phyloP scores from a whole-genome alignment of 2,329 filamentous ascomycete genomes.

The Pyricularia grisea region DNA sequence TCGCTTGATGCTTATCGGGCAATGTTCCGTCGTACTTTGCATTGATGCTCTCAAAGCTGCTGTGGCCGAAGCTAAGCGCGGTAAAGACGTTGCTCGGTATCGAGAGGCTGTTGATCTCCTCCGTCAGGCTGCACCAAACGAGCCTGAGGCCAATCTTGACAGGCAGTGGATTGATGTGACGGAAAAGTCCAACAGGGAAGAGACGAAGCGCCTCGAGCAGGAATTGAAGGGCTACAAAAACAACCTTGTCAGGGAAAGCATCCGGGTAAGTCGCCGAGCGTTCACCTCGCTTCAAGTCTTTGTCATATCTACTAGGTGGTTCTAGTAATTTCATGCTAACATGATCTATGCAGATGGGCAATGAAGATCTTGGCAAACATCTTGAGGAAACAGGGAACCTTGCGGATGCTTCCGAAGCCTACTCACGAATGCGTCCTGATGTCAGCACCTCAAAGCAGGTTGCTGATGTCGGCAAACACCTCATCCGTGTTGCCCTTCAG shows the following conservation, averaged over 20 bases:
- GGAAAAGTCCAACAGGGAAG: constrained; percentile 55
- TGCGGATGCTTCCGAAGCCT: constrained; percentile 63
- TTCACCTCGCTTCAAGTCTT: background rate
- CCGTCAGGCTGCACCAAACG: constrained; percentile 50
- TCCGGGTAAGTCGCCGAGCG: constrained; percentile 51
- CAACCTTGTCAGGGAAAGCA: constrained; percentile 95
- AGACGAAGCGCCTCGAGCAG: constrained; percentile 67
- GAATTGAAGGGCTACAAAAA: constrained; percentile 93
- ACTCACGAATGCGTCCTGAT: constrained; percentile 80
- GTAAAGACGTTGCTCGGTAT: constrained; percentile 66
- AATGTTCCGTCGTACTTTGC: constrained; percentile 64
- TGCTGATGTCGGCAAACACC: constrained; percentile 68
- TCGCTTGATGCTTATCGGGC: constrained; percentile 74
- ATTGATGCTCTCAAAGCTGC: constrained; percentile 75
- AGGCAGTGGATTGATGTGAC: constrained; percentile 64
- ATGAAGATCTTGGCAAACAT: constrained; percentile 84
- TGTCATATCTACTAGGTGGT: background rate
- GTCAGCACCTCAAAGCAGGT: constrained; percentile 79
- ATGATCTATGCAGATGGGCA: constrained; percentile 64
- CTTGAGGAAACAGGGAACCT: constrained; percentile 72
- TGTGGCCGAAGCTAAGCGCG: constrained; percentile 64
- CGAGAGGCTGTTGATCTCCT: constrained; percentile 58
- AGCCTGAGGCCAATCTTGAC: constrained; percentile 60
- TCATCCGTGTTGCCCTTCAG: constrained; percentile 67
- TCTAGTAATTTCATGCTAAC: background rate